Percentiles rank a stretch among this genome's conserved stretches.
Evolutionary conservation across 139 green algal species (phyloP).

Genomic region (Deuterostichococcus epilithicus): DNA sequence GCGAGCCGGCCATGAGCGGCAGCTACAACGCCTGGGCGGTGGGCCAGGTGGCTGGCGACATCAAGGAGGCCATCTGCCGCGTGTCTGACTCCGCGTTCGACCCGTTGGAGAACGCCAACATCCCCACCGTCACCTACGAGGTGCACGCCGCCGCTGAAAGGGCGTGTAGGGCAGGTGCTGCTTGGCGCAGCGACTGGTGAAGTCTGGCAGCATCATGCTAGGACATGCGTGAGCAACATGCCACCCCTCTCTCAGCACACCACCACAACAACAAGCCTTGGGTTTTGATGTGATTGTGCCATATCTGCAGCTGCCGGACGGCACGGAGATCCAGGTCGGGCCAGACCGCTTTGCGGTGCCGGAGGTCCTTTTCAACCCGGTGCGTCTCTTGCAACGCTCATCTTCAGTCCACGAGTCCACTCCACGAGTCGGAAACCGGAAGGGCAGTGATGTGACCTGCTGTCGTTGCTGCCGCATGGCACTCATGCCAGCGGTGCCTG

Average conservation of each 20-base stretch:
- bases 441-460: too few species aligned
- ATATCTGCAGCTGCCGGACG: constrained; percentile 57
- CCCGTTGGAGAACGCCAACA: constrained; percentile 65
- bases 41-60: constrained; percentile 57
- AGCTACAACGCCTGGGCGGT: constrained; percentile 51
- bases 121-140: constrained; percentile 84
- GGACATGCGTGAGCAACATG: too few species aligned
- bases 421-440: too few species aligned
- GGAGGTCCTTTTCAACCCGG: constrained; percentile 81
- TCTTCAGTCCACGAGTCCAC: too few species aligned
- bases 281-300: not conserved
- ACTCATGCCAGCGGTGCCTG: not conserved
- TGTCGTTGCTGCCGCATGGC: too few species aligned
- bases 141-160: constrained; percentile 39
- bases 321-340: constrained; percentile 78
- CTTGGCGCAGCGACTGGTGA: too few species aligned
- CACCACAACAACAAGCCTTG: not conserved
- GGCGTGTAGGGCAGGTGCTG: too few species aligned
- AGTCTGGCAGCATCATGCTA: too few species aligned
- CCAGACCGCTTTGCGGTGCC: constrained; percentile 77
- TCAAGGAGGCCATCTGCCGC: constrained; percentile 83
- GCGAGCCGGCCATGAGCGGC: constrained; percentile 25
- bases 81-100: constrained; percentile 73
- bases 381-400: too few species aligned
- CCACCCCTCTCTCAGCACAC: not conserved